Percentiles rank a stretch among this genome's conserved stretches.
phyloP scores from a whole-genome alignment of 2,329 filamentous ascomycete genomes.

The Hymenotorrendiella dingleyae region DNA sequence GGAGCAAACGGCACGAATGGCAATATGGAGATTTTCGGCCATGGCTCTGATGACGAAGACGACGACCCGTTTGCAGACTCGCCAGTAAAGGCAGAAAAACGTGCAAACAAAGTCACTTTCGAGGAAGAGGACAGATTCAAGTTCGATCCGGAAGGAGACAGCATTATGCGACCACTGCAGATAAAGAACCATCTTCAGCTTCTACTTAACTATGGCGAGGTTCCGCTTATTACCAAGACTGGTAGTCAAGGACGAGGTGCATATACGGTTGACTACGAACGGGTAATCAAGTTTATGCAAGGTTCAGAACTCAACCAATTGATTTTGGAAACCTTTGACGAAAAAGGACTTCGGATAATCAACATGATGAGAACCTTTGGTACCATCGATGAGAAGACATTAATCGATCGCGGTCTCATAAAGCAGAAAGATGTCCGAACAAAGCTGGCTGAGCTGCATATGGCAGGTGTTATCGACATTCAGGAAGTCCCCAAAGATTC shows the following conservation, averaged over 20 bases:
- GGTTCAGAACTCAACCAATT: constrained; percentile 77
- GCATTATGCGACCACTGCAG: neutral
- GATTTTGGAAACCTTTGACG: constrained; percentile 71
- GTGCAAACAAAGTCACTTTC: constrained; percentile 48
- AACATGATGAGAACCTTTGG: constrained; percentile 81
- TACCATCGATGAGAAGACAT: constrained; percentile 89
- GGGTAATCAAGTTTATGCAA: constrained; percentile 63
- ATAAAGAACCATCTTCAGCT: constrained; percentile 44
- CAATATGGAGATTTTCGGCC: constrained; percentile 2
- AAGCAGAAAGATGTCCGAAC: constrained; percentile 79
- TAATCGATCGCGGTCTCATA: constrained; percentile 76
- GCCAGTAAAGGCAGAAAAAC: constrained; percentile 22
- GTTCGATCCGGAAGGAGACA: constrained; percentile 7
- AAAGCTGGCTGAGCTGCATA: constrained; percentile 79
- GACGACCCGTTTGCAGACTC: constrained; percentile 19
- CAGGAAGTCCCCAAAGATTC: constrained; percentile 93
- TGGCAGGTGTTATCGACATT: constrained; percentile 79
- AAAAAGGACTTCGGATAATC: constrained; percentile 72
- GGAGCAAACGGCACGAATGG: constrained; percentile 14
- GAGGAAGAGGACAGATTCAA: constrained; percentile 35
- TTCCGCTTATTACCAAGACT: constrained; percentile 65
- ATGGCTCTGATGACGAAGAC: constrained; percentile 4
- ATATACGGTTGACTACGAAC: constrained; percentile 81
- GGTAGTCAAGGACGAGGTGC: constrained; percentile 58
- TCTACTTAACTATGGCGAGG: constrained; percentile 66